Percentiles rank a stretch among this genome's conserved stretches.
These are phyloP conservation scores for Xerophyta viscosa DNA, from an alignment of 106 monocot genomes.

Conservation along the genomic window DNA sequence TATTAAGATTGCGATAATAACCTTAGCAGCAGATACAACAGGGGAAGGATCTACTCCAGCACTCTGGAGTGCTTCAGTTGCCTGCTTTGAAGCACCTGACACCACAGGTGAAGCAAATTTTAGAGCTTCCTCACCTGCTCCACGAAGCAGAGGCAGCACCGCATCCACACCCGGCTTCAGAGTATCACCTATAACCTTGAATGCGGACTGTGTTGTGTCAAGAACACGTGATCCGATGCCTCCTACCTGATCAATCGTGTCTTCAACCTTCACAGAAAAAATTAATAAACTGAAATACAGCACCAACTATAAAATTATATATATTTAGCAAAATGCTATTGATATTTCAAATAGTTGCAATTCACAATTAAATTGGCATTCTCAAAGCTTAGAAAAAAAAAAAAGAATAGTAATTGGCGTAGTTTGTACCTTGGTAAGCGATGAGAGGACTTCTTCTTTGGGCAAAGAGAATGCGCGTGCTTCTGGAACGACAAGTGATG, in stretches of 20 bases:
- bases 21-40: conserved; percentile 60
- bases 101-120: conserved; percentile 71
- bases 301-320: not conserved
- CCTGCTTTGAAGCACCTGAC: conserved; percentile 66
- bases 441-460: conserved; percentile 66
- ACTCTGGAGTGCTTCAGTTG: conserved; percentile 58
- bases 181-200: conserved; percentile 43
- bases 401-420: not conserved
- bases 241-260: conserved; percentile 47
- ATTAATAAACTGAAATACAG: not conserved
- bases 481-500: conserved; percentile 39
- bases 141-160: conserved; percentile 46
- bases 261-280: conserved; percentile 42
- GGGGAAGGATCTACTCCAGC: conserved; percentile 72
- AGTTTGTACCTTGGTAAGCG: conserved; percentile 43
- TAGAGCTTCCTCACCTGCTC: conserved; percentile 58
- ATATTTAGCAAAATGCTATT: not conserved
- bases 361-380: too few relatives aligned
- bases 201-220: conserved; percentile 25
- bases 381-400: too few relatives aligned
- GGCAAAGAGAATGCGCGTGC: conserved; percentile 62
- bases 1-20: conserved; percentile 4
- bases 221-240: conserved; percentile 38
- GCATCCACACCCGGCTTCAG: conserved; percentile 64
- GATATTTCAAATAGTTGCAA: not conserved